phyloP scores from a whole-genome alignment of 345 rosid genomes.

The Pistacia atlantica region DNA sequence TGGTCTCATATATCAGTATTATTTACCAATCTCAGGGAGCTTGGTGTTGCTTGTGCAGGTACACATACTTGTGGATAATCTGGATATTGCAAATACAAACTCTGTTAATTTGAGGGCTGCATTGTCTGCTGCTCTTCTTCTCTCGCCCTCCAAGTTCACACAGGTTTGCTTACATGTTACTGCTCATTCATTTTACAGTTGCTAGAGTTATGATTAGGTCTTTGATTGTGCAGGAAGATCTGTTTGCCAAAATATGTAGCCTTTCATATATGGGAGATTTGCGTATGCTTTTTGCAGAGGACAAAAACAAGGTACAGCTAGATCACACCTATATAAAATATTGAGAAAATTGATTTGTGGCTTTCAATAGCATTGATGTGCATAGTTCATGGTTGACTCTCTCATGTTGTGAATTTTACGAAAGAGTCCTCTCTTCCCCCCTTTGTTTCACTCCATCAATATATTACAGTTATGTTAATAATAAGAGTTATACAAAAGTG shows the following conservation, averaged over 20 bases:
- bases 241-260: conserved; percentile 82
- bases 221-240: conserved; percentile 64
- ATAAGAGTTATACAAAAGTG: too few relatives aligned
- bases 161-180: conserved; percentile 51
- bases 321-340: neutral
- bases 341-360: conserved; percentile 2
- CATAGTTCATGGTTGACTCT: neutral
- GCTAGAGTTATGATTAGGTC: conserved; percentile 10
- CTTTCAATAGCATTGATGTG: neutral
- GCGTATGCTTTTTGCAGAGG: conserved; percentile 95
- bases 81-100: conserved; percentile 61
- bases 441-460: neutral
- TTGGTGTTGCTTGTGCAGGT: conserved; percentile 43
- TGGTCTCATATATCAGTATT: neutral
- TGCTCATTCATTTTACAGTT: conserved; percentile 16
- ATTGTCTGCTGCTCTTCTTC: conserved; percentile 84
- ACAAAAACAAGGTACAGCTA: conserved; percentile 67
- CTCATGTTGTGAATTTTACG: neutral
- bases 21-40: conserved; percentile 1
- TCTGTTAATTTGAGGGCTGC: conserved; percentile 80
- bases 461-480: neutral
- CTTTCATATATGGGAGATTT: conserved; percentile 91
- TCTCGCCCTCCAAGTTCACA: conserved; percentile 76
- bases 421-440: neutral
- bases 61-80: conserved; percentile 70